Conservation (phyloP, 805 yeast genomes). For the Candida nitratophila region DNA sequence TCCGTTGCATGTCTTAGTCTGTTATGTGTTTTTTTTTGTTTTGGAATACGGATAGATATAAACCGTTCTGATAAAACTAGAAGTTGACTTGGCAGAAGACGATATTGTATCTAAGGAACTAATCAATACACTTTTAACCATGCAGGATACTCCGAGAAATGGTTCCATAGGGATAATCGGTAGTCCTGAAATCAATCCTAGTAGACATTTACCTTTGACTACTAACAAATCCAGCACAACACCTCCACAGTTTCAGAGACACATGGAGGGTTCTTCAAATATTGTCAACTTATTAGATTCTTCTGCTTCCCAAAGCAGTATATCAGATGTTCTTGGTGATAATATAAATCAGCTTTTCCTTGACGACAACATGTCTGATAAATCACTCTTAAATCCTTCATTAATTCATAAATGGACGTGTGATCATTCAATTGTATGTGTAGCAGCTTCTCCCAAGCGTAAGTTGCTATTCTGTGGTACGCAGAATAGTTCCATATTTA, state of each 20-base stretch:
- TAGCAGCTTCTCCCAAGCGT: slow-evolving; percentile 51
- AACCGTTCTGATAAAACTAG: too few relatives aligned
- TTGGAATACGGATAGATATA: too few relatives aligned
- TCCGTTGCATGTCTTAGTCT: too few relatives aligned
- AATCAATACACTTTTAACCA: too few relatives aligned
- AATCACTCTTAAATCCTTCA: slow-evolving; percentile 12
- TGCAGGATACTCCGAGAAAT: too few relatives aligned
- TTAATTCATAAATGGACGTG: slow-evolving; percentile 73
- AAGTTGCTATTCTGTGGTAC: slow-evolving; percentile 80
- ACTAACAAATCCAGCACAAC: background rate
- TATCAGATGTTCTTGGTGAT: background rate
- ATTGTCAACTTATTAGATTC: too few relatives aligned
- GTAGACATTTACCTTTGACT: background rate
- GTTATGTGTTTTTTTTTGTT: too few relatives aligned
- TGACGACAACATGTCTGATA: background rate
- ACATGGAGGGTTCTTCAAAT: background rate
- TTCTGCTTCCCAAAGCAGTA: background rate
- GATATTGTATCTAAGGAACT: too few relatives aligned
- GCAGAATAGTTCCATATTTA: slow-evolving; percentile 72
- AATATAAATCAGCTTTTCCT: background rate
- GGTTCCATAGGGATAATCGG: too few relatives aligned
- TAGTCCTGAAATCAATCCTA: too few relatives aligned
- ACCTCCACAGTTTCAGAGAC: background rate
- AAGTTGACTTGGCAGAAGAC: too few relatives aligned
- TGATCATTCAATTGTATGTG: slow-evolving; percentile 65